phyloP scores from a whole-genome alignment of 129 eudicot species.

The Flaveria robusta region DNA sequence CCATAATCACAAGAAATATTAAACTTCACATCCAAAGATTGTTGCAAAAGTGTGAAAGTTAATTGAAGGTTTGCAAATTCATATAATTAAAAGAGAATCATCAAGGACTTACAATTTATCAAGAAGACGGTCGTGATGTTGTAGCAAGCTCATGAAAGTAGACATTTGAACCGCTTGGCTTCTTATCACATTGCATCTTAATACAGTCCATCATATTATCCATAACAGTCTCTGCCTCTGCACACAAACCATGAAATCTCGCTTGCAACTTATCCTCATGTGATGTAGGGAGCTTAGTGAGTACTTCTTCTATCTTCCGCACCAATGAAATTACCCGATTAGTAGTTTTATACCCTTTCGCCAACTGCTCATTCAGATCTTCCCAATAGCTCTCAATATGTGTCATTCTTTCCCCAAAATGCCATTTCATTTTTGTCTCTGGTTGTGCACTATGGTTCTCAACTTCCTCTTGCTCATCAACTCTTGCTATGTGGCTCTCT shows the following conservation, averaged over 20 bases:
- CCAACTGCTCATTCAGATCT: not conserved
- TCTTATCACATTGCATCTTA: not conserved
- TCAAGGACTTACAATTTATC: not conserved
- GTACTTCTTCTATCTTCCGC: not conserved
- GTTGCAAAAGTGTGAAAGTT: no score
- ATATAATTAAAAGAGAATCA: no score
- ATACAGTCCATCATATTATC: not conserved
- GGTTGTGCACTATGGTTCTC: not conserved
- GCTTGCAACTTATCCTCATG: not conserved
- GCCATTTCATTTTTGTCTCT: not conserved
- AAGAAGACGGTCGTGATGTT: not conserved
- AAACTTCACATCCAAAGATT: no score
- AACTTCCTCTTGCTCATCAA: not conserved
- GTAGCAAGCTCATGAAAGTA: not conserved
- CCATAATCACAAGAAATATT: no score
- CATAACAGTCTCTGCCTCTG: not conserved
- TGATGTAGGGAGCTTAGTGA: not conserved
- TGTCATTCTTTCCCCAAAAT: not conserved
- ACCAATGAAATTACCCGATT: not conserved
- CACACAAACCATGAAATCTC: not conserved
- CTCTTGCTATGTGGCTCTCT: not conserved
- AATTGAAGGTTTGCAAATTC: no score
- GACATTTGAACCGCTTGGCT: not conserved
- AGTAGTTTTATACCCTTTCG: not conserved
- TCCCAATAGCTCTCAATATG: not conserved